These are phyloP conservation scores for Fusarium tuaranense DNA, from an alignment of 2,329 filamentous ascomycete species.

Conservation along the genomic window DNA sequence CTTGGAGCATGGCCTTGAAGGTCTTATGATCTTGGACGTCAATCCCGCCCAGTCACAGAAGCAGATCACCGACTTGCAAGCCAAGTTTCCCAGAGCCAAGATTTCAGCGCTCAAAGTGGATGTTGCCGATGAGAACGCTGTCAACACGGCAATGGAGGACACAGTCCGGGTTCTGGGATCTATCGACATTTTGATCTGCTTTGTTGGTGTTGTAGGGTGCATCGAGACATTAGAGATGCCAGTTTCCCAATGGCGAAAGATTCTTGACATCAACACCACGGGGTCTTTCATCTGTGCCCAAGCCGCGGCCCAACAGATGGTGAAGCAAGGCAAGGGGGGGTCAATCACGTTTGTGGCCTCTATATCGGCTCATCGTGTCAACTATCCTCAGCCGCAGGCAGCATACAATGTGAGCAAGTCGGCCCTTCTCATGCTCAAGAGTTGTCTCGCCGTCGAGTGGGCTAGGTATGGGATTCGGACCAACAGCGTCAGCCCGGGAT, in stretches of 20 bases:
- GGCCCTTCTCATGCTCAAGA: conserved; percentile 71
- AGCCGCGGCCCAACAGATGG: conserved; percentile 66
- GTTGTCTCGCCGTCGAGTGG: conserved; percentile 68
- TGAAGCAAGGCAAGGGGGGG: conserved; percentile 59
- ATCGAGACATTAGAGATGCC: conserved; percentile 70
- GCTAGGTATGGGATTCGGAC: conserved; percentile 75
- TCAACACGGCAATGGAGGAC: conserved; percentile 14
- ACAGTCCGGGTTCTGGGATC: conserved; percentile 18
- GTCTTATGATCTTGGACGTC: conserved; percentile 71
- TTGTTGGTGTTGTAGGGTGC: conserved; percentile 44
- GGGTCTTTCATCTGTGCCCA: conserved; percentile 78
- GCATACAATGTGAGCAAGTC: conserved; percentile 81
- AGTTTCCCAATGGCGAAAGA: conserved; percentile 69
- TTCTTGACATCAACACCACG: conserved; percentile 78
- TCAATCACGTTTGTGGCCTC: conserved; percentile 75
- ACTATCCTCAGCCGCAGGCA: conserved; percentile 78
- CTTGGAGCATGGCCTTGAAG: conserved; percentile 73
- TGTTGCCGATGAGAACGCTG: conserved; percentile 25
- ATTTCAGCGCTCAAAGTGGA: conserved; percentile 23
- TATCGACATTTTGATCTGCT: conserved; percentile 25
- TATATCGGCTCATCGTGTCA: conserved; percentile 76
- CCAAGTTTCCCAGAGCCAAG: conserved; percentile 26
- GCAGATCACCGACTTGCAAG: conserved; percentile 10
- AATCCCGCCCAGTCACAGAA: conserved; percentile 56
- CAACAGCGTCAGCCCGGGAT: conserved; percentile 77